Base-by-base conservation (phyloP, 495 filamentous ascomycete genomes). In the Ascodesmis nigricans region DNA sequence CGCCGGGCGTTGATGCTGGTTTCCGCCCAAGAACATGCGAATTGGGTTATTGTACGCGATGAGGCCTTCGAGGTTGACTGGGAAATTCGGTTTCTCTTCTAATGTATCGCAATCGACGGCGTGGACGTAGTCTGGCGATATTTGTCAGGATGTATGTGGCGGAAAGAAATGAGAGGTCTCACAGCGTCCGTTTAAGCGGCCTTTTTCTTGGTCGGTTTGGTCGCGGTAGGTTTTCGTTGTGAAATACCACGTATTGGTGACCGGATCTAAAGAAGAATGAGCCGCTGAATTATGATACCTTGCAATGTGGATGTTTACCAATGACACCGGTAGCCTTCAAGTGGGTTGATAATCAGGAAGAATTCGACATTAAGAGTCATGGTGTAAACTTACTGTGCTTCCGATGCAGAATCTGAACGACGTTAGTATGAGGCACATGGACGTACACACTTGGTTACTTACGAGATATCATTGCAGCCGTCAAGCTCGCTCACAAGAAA, bases 271-370 rank as follows among this genome's bases (percentile, higher is more conserved):
- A 43, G 46, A 8, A 43, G 47, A 6, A 53, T 47, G 16, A 60
- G 42, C 42, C 63, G 64, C 1, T 61, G 62, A 20, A 58, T 53
- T 14, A 53, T 43, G 4, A 46, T 56, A 16, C 60, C 38, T 40
- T 60, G 60, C 53, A 53, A 53, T n/a, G 56, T 58, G 11, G 57
- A 51, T 2, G 59, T 59, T 1, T 31, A 41, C 64, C 62, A 27
- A 64, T 64, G 24, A 62, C 53, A 11, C 54, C 55, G 9, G 56
- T 61, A 3, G 50, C 55, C 44, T 47, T n/a, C n/a, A n/a, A n/a
- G n/a, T n/a, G n/a, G n/a, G n/a, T n/a, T n/a, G n/a, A n/a, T n/a
- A n/a, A n/a, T n/a, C n/a, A n/a, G n/a, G n/a, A n/a, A n/a, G 29
- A 5, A 3, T 21, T 16, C 13, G 14, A 31, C 4, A 36, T 2